Evolutionary conservation across 1,139 yeast genomes (phyloP), one percentile per base, ranked within the genome.

Genomic region (Kodamaea sp.): DNA sequence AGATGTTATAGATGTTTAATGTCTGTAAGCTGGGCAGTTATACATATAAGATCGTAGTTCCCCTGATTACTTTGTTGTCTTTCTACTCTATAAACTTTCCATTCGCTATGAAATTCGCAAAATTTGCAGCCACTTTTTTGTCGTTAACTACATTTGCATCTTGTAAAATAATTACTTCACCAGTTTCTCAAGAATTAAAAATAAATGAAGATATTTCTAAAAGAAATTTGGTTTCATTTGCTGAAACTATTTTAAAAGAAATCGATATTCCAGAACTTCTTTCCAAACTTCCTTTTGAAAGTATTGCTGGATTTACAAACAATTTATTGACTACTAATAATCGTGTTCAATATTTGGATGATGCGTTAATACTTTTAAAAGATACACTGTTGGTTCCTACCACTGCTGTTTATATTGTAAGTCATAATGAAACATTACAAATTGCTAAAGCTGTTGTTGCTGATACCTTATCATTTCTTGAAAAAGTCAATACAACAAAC

Each of bases 241-340:
- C 37, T 8, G 46, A 42, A 8, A 32, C 42, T 27, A 29, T 48
- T n/a, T 37, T 46, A 8, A 42, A 37, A 7, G 38, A 38, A 8
- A 34, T 57, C 39, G 56, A 57, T 41, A 49, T 55, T 20, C 50
- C 62, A 5, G 50, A 52, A 11, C 29, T 55, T 24, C 29, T 60
- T 25, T 47, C 50, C 7, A 41, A 41, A 25, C 52, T 62, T 29
- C 51, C 61, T 42, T 55, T 50, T 36, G 67, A 64, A 42, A 48
- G 52, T 26, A 56, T 62, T 45, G 67, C 70, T 9, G 70, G 70
- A 2, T 54, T 53, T 51, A 55, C 58, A 26, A 55, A 65, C 42
- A 49, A 52, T 24, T 45, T 65, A 29, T 57, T 65, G 43, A 50
- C 49, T 22, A 52, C 49, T 26, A 49, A 54, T 24, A 51, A 61